Evolutionary conservation across 257 asterid species (phyloP), one percentile per base, ranked within the genome.

Genomic region (Jasminum sambac): DNA sequence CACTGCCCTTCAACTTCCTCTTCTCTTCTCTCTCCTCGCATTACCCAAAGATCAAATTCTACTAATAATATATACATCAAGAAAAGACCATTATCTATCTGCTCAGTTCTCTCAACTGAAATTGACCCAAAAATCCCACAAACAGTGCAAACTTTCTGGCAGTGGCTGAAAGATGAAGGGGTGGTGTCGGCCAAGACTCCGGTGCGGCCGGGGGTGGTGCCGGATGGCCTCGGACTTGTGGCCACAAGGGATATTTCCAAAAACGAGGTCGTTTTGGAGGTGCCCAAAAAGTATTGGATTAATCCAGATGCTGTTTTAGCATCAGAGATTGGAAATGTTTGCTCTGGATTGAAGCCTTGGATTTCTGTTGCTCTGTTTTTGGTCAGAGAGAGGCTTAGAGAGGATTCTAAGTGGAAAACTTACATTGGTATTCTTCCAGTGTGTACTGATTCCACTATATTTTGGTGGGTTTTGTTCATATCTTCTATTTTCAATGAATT

Each of bases 261-360:
- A 68, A 89, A 88, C 78, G 99, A 88, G 38, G 96, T 87, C 76
- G 92, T 95, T 75, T 78, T 95, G 86, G 96, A 88, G 83, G 92
- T 95, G 34, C 98, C 99, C 17, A 95, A 66, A 84, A 91, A 79
- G 79, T 77, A 80, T 14, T 95, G 99, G 99, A 89, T 95, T 10
- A 89, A 86, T 63, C 89, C 88, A 7, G 96, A 91, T 63, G 82
- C 94, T 30, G 96, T 76, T 60, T 84, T 86, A 3, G 9, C 82
- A 11, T 89, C 99, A 0, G 98, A 85, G 76, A 91, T 95, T 36
- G 98, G 96, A 21, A 69, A 66, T 64, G 75, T 87, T 25, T 95
- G 96, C 77, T 81, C 88, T 67, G 96, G 86, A 5, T 74, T 91
- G 80, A 90, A 91, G 85, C 99, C 98, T 6, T 89, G 96, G 98